A percentile compares a stretch with the other conserved stretches of the same genome.
Conservation (phyloP, 768 basidiomycete species). For the Pleurotus giganteus region DNA sequence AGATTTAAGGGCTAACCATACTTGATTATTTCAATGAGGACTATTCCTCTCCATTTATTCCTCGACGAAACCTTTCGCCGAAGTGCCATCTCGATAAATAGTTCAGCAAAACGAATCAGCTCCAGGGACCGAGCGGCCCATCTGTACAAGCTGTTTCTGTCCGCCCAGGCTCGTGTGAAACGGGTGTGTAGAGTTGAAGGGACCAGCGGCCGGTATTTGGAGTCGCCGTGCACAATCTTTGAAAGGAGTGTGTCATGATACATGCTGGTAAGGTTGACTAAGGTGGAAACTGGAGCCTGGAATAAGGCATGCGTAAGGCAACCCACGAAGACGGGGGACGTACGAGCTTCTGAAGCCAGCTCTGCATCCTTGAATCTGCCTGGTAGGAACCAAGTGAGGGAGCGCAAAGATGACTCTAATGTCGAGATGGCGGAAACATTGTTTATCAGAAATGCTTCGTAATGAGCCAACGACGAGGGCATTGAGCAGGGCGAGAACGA, state of each 20-base stretch:
- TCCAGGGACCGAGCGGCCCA: conserved; percentile 76
- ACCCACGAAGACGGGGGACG: conserved; percentile 17
- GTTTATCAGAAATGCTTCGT: conserved; percentile 80
- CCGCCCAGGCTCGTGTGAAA: conserved; percentile 86
- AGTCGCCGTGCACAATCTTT: conserved; percentile 58
- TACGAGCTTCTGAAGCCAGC: conserved; percentile 89
- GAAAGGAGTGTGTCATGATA: conserved; percentile 94
- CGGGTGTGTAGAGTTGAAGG: conserved; percentile 79
- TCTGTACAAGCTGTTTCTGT: conserved; percentile 68
- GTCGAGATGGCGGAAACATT: conserved; percentile 85
- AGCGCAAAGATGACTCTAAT: conserved; percentile 86
- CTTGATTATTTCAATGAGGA: conserved; percentile 85
- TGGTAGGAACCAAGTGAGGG: conserved; percentile 93
- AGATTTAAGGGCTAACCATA: conserved; percentile 38
- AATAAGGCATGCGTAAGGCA: conserved; percentile 13
- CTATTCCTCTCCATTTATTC: conserved; percentile 71
- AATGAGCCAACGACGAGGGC: conserved; percentile 65
- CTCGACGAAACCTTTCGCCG: conserved; percentile 65
- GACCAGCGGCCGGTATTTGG: conserved; percentile 73
- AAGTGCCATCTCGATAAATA: conserved; percentile 88
- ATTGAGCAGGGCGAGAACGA: conserved; percentile 32
- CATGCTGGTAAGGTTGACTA: conserved; percentile 83
- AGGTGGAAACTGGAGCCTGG: conserved; percentile 68
- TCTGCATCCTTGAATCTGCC: conserved; percentile 98
- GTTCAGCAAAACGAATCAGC: conserved; percentile 75